Conservation (phyloP, 192 early-diverging fungal genomes). For the Podila epicladia region DNA sequence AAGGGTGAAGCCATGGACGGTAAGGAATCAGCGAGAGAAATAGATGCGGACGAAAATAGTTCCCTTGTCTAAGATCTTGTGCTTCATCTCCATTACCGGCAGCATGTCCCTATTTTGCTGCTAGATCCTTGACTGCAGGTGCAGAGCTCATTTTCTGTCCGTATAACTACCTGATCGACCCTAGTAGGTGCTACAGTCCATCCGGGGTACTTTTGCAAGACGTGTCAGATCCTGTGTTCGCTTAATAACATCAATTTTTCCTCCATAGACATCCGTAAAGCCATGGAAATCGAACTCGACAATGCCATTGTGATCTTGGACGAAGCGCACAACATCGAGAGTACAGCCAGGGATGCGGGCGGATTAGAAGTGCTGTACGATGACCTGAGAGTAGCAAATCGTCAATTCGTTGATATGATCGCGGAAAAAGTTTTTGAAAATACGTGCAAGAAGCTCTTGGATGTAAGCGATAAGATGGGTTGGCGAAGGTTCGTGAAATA, state of each 20-base stretch:
- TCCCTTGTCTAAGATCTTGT: constrained; percentile 11
- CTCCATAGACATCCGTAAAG: constrained; percentile 49
- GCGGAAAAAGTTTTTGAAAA: background rate
- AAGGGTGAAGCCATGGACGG: constrained; percentile 11
- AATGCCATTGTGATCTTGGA: constrained; percentile 72
- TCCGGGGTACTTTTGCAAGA: background rate
- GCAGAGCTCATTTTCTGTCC: constrained; percentile 72
- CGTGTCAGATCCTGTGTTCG: background rate
- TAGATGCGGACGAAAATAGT: constrained; percentile 37
- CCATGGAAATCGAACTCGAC: constrained; percentile 63
- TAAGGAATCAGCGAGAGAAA: constrained; percentile 13
- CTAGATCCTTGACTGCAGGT: constrained; percentile 39
- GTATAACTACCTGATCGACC: constrained; percentile 72
- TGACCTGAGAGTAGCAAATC: background rate
- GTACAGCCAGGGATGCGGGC: constrained; percentile 31
- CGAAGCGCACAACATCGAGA: constrained; percentile 64
- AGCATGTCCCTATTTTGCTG: constrained; percentile 70
- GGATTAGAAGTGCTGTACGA: constrained; percentile 14
- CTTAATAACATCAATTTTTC: background rate
- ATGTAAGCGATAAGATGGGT: constrained; percentile 1
- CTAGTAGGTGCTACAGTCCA: constrained; percentile 14
- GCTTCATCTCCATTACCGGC: constrained; percentile 11
- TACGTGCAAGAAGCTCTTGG: constrained; percentile 2
- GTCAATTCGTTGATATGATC: constrained; percentile 14
- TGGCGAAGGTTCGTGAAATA: too few relatives aligned